phyloP scores from a whole-genome alignment of 306 rosid genomes.

The Dryas octopetala region DNA sequence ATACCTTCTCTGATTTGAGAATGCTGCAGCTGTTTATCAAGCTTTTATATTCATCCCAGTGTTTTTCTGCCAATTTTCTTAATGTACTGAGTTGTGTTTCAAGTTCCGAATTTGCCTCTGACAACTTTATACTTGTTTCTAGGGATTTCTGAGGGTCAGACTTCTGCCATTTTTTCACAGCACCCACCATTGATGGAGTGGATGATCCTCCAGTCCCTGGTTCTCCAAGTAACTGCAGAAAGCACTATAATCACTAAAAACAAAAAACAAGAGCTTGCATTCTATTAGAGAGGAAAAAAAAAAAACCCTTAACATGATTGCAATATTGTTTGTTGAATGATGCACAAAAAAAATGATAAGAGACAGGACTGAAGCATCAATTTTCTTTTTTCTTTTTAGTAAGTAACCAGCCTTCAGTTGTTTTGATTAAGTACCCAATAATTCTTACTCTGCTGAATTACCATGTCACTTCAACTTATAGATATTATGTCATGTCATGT shows the following conservation, averaged over 20 bases:
- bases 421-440: background rate
- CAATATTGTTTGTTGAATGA: background rate
- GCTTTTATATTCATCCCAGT: slow-evolving; percentile 77
- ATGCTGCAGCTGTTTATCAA: slow-evolving; percentile 60
- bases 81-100: slow-evolving; percentile 66
- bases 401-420: background rate
- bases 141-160: slow-evolving; percentile 65
- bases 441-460: background rate
- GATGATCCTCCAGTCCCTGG: slow-evolving; percentile 98
- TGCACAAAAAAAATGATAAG: background rate
- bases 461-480: background rate
- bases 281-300: slow-evolving; percentile 4
- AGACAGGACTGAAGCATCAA: background rate
- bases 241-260: slow-evolving; percentile 26
- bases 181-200: slow-evolving; percentile 97
- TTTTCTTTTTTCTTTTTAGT: background rate
- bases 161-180: slow-evolving; percentile 95
- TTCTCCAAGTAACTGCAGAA: slow-evolving; percentile 83
- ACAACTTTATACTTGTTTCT: slow-evolving; percentile 83
- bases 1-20: slow-evolving; percentile 75
- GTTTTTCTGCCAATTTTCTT: slow-evolving; percentile 66
- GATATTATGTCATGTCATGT: background rate
- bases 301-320: background rate
- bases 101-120: slow-evolving; percentile 73
- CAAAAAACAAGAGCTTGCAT: background rate